Percentiles rank a stretch among this genome's conserved stretches.
These are phyloP conservation scores for Tolypocladium album DNA, from an alignment of 2,329 filamentous ascomycete species.

Conservation along the genomic window DNA sequence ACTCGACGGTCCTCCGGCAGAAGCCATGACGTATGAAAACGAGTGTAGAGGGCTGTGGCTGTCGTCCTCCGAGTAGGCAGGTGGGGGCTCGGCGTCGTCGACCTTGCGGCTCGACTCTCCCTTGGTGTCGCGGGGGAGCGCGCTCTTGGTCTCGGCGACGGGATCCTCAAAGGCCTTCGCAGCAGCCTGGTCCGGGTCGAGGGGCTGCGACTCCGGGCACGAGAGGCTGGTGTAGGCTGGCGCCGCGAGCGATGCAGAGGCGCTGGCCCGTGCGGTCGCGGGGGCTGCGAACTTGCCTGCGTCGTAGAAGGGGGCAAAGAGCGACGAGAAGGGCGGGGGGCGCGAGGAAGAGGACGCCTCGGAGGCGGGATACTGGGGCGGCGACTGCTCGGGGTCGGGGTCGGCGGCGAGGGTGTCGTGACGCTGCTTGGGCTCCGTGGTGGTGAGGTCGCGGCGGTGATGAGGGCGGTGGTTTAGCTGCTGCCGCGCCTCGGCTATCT, in stretches of 20 bases:
- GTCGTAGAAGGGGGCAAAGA: conserved; percentile 35
- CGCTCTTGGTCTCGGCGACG: conserved; percentile 70
- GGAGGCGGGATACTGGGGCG: conserved; percentile 48
- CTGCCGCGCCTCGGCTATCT: conserved; percentile 18
- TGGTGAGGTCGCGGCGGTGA: conserved; percentile 8
- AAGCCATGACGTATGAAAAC: conserved; percentile 96
- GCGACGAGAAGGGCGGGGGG: conserved; percentile 50
- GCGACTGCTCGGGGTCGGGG: conserved; percentile 31
- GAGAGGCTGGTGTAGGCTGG: conserved; percentile 39
- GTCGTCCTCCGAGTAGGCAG: conserved; percentile 89
- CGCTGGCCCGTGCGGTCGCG: conserved; percentile 14
- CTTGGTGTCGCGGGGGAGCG: conserved; percentile 74
- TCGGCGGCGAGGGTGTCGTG: conserved; percentile 8
- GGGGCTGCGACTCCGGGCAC: conserved; percentile 26
- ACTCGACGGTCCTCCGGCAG: conserved; percentile 91
- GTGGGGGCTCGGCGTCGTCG: conserved; percentile 83
- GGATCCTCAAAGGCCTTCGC: conserved; percentile 35
- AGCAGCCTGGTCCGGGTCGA: conserved; percentile 22
- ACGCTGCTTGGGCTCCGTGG: conserved; percentile 10
- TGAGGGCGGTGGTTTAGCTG: conserved; percentile 11
- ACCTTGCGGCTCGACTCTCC: conserved; percentile 62
- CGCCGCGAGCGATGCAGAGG: conserved; percentile 24
- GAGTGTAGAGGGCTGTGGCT: conserved; percentile 87
- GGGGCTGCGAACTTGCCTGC: conserved; percentile 21
- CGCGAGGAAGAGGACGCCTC: conserved; percentile 41